Conservation (phyloP, 306 rosid species). For the Malus orientalis region DNA sequence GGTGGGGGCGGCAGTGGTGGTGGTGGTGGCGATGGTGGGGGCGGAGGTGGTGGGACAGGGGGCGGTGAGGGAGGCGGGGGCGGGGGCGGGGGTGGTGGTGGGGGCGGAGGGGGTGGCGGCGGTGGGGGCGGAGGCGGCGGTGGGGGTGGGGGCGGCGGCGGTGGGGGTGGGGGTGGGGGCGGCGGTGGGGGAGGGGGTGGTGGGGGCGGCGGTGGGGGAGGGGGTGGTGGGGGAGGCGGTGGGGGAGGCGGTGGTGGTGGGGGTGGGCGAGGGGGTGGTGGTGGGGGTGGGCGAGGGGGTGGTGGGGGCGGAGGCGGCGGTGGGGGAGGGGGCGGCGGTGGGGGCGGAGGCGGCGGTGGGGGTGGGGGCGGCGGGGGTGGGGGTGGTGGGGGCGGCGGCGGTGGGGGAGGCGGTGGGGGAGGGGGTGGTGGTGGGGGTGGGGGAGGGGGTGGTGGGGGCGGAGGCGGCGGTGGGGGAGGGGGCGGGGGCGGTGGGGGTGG, state of each 20-base stretch:
- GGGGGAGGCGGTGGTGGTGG: too few relatives aligned
- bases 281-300: too few relatives aligned
- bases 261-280: fast-evolving
- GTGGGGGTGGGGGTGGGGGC: fast-evolving
- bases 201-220: too few relatives aligned
- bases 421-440: too few relatives aligned
- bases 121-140: fast-evolving
- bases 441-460: fast-evolving
- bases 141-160: fast-evolving
- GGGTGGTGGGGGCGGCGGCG: fast-evolving
- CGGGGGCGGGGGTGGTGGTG: too few relatives aligned
- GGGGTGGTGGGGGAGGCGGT: fast-evolving
- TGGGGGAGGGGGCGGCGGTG: too few relatives aligned
- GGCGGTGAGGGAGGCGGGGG: too few relatives aligned
- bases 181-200: fast-evolving
- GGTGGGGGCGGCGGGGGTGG: too few relatives aligned
- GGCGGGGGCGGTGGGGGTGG: too few relatives aligned
- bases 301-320: too few relatives aligned
- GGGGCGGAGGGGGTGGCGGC: fast-evolving
- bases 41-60: fast-evolving
- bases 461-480: too few relatives aligned
- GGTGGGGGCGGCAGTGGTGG: fast-evolving
- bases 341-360: fast-evolving
- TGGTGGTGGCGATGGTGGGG: fast-evolving
- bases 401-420: fast-evolving